Base-by-base conservation (phyloP, 805 yeast genomes). In the Yamadazyma insecticola region DNA sequence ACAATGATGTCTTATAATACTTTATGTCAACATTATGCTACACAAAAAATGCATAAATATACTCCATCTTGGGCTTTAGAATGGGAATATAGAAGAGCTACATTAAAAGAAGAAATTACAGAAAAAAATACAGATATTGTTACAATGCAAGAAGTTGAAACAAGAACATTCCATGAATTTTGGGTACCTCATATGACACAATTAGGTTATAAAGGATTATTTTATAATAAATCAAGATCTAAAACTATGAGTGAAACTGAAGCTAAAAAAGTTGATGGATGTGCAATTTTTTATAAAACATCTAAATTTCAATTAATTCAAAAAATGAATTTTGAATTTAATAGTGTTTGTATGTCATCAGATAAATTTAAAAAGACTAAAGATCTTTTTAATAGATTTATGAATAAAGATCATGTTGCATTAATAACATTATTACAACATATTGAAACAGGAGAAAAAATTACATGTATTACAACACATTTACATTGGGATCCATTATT, bases 401-500 rank as follows among this genome's bases (percentile, higher is more conserved):
- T 89, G 84, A 85, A 87, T 55, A 88, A 89, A 57, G 99, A 92
- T 60, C 87, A 92, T 49, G 78, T 92, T 49, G 97, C 96, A 6
- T 65, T 85, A 30, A 74, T 87, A 29, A 65, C 83, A 11, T 74
- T 79, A 34, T 72, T 92, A 43, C 87, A 85, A 51, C 92, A 84
- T 49, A 55, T 67, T 20, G 72, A 71, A 33, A 75, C 89, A 5
- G 87, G 89, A 12, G 83, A 81, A 52, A 72, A 73, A 40, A 60
- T 90, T 22, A 69, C 85, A 44, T 67, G 87, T 22, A 88, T 84
- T 3, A 90, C 88, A 49, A 90, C 97, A 0, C 99, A 92, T 69
- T 74, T 92, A 55, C 97, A 90, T 57, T 92, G 98, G 97, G 97
- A 92, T 64, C 98, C 98, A 4, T 86, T 84, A 29, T 85, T 80